Percentiles rank a stretch among this genome's conserved stretches.
These are phyloP conservation scores for Fulvia fulva DNA, from an alignment of 2,329 filamentous ascomycete species.

Conservation along the genomic window DNA sequence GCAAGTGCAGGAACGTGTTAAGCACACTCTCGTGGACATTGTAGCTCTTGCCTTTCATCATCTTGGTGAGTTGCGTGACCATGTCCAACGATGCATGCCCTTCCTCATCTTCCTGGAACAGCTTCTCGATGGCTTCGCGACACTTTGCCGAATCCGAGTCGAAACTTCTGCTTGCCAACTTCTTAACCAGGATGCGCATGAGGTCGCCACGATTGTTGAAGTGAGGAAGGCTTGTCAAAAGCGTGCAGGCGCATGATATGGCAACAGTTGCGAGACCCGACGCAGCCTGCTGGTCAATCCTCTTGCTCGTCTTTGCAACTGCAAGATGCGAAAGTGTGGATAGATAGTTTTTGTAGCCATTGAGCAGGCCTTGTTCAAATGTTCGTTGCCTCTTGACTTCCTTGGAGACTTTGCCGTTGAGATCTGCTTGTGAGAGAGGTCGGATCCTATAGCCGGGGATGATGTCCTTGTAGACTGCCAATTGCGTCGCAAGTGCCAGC, in stretches of 20 bases:
- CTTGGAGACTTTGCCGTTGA: conserved; percentile 79
- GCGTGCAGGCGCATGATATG: conserved; percentile 76
- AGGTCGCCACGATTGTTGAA: conserved; percentile 94
- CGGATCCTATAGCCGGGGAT: conserved; percentile 96
- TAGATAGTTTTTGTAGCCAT: conserved; percentile 80
- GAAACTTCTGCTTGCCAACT: conserved; percentile 67
- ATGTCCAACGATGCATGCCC: conserved; percentile 84
- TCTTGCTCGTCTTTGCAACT: conserved; percentile 48
- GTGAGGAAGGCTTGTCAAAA: conserved; percentile 80
- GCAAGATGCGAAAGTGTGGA: conserved; percentile 68
- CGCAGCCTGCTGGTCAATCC: conserved; percentile 33
- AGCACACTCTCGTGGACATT: conserved; percentile 77
- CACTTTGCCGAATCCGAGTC: conserved; percentile 77
- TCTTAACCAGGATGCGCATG: conserved; percentile 79
- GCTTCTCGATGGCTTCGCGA: conserved; percentile 69
- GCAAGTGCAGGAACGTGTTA: conserved; percentile 86
- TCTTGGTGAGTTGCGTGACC: conserved; percentile 78
- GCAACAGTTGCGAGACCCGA: conserved; percentile 64
- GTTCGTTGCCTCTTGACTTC: conserved; percentile 77
- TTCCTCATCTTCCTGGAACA: conserved; percentile 86
- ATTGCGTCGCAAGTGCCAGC: conserved; percentile 78
- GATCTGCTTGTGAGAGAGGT: conserved; percentile 68
- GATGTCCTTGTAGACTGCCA: conserved; percentile 89
- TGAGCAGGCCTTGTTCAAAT: conserved; percentile 84
- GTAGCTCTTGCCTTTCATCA: conserved; percentile 89